Evolutionary conservation across 768 basidiomycete species (phyloP).

Genomic region (Lactifluus rugatus): DNA sequence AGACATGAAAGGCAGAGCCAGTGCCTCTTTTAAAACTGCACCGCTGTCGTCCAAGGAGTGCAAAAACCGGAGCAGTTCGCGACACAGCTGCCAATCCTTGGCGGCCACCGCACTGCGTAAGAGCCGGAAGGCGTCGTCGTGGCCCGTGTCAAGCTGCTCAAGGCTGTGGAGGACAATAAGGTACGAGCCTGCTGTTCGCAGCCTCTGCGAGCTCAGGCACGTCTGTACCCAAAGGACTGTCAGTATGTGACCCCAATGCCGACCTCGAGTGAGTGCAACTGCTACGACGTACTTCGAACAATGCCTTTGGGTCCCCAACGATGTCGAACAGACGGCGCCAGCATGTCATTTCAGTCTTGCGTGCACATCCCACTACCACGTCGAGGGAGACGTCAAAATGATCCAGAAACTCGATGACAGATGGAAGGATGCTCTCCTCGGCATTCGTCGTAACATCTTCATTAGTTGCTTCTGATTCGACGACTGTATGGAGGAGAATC

Average conservation of each 20-base stretch:
- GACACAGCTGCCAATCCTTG: conserved; percentile 84
- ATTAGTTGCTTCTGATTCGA: conserved; percentile 65
- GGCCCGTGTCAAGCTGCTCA: conserved; percentile 76
- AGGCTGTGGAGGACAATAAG: conserved; percentile 89
- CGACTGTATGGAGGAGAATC: conserved; percentile 85
- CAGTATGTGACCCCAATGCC: neutral
- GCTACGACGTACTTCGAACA: conserved; percentile 72
- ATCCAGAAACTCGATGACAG: conserved; percentile 84
- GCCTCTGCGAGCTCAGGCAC: conserved; percentile 58
- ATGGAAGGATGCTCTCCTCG: conserved; percentile 37
- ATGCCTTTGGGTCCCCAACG: conserved; percentile 79
- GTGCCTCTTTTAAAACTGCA: conserved; percentile 49
- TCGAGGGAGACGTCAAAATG: conserved; percentile 87
- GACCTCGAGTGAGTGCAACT: neutral
- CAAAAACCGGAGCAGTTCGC: conserved; percentile 85
- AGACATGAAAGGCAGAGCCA: conserved; percentile 42
- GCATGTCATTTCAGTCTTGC: conserved; percentile 88
- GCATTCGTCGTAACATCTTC: conserved; percentile 7
- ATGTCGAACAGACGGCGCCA: conserved; percentile 86
- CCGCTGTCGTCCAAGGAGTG: conserved; percentile 89
- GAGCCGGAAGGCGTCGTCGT: conserved; percentile 72
- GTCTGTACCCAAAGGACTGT: conserved; percentile 35
- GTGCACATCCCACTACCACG: conserved; percentile 90
- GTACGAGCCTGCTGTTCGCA: conserved; percentile 88
- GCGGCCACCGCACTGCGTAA: conserved; percentile 64